Conservation (phyloP, 139 green algal genomes). For the Edaphochlamys debaryana region DNA sequence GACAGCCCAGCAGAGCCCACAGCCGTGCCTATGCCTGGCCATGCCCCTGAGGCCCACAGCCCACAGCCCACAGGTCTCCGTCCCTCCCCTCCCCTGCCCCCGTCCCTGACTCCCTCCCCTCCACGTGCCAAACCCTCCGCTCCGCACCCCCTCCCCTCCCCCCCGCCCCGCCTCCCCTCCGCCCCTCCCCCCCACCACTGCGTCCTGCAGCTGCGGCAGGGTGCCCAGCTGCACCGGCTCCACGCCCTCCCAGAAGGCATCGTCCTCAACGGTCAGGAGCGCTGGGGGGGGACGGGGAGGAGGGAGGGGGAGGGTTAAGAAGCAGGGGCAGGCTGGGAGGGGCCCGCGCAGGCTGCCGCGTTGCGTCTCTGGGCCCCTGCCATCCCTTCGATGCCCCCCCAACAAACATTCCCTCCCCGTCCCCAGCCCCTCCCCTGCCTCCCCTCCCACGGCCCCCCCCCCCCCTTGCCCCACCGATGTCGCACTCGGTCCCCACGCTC, state of each 20-base stretch:
- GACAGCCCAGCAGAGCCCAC: no score
- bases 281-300: constrained; percentile 27
- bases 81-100: no score
- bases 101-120: no score
- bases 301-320: neutral
- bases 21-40: no score
- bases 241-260: constrained; percentile 84
- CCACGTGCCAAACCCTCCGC: neutral
- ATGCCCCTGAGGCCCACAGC: no score
- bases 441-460: neutral
- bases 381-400: no score
- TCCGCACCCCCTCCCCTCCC: neutral
- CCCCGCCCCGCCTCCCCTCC: neutral
- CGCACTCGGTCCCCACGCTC: constrained; percentile 91
- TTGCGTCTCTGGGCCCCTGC: no score
- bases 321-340: no score
- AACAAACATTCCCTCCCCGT: no score
- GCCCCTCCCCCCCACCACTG: constrained; percentile 70
- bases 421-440: neutral
- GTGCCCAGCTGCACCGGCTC: constrained; percentile 81
- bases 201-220: constrained; percentile 85
- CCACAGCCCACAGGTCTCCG: no score
- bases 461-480: constrained; percentile 72
- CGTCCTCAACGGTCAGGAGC: constrained; percentile 92
- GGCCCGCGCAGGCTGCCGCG: no score